phyloP scores from a whole-genome alignment of 768 basidiomycete genomes.

The Naganishia kalamii region DNA sequence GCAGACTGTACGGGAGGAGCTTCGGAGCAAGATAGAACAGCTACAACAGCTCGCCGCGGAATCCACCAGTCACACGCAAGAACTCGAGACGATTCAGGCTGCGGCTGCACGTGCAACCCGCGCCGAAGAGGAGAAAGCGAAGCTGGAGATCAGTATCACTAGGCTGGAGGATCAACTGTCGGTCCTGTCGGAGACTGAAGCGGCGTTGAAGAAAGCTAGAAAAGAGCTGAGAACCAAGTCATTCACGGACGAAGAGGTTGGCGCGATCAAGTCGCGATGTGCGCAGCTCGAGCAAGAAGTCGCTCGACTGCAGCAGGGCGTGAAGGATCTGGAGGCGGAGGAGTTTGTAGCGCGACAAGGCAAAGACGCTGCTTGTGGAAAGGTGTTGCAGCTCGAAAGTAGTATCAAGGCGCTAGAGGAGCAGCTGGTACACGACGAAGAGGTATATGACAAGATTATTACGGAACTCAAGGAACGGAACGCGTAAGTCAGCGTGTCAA shows the following conservation, averaged over 20 bases:
- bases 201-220: not conserved
- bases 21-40: not conserved
- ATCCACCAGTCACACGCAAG: not conserved
- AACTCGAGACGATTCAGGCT: not conserved
- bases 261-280: not conserved
- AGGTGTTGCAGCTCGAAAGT: not conserved
- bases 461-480: not conserved
- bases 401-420: slow-evolving; percentile 10
- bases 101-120: not conserved
- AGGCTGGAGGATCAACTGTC: not conserved
- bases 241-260: not conserved
- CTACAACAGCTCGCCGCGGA: not conserved
- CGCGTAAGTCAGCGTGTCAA: not conserved
- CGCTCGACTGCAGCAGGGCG: not conserved
- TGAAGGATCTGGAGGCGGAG: slow-evolving; percentile 1
- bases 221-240: not conserved
- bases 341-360: slow-evolving; percentile 14
- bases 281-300: not conserved
- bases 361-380: slow-evolving; percentile 6
- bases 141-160: not conserved
- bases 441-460: slow-evolving; percentile 6
- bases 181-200: not conserved
- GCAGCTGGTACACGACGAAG: slow-evolving; percentile 12
- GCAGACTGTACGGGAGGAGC: not conserved
- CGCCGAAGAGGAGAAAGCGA: not conserved